Evolutionary conservation across 2,329 filamentous ascomycete genomes (phyloP).

Genomic region (Aspergillus aculeatinus): DNA sequence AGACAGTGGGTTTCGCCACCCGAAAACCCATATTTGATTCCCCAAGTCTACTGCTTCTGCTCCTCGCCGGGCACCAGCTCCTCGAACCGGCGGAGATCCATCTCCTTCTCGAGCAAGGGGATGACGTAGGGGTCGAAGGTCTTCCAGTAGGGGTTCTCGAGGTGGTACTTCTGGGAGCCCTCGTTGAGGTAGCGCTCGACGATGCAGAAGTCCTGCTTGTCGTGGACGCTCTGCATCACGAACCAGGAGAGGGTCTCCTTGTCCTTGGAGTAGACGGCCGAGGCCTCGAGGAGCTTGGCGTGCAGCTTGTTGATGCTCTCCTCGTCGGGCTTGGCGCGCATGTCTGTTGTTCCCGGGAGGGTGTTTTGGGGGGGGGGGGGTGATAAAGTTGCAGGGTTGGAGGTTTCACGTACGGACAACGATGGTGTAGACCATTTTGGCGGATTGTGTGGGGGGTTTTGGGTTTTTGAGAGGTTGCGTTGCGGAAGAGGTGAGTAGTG

Average conservation of each 20-base stretch:
- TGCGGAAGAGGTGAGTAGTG: not conserved
- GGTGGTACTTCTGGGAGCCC: conserved; percentile 58
- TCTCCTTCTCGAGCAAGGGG: conserved; percentile 64
- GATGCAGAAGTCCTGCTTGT: conserved; percentile 69
- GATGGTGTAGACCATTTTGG: conserved; percentile 16
- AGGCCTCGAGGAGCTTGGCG: conserved; percentile 73
- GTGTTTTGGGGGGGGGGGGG: not conserved
- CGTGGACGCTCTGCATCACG: conserved; percentile 72
- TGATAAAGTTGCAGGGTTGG: no score
- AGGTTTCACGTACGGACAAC: conserved; percentile 12
- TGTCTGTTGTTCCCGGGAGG: not conserved
- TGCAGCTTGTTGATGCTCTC: conserved; percentile 56
- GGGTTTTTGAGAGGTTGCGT: no score
- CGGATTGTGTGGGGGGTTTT: not conserved
- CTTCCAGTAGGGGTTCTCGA: conserved; percentile 71
- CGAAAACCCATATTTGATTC: no score
- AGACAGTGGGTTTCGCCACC: no score
- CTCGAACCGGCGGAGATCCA: conserved; percentile 68
- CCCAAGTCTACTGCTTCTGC: not conserved
- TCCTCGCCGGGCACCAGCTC: conserved; percentile 50
- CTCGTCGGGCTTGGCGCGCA: conserved; percentile 16
- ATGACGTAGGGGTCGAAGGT: conserved; percentile 73
- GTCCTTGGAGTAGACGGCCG: conserved; percentile 69
- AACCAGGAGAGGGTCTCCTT: conserved; percentile 70
- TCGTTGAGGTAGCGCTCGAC: conserved; percentile 72